A percentile compares a stretch with the other conserved stretches of the same genome.
Conservation (phyloP, 352 stramenopile genomes). For the Globisporangium alternatum region DNA sequence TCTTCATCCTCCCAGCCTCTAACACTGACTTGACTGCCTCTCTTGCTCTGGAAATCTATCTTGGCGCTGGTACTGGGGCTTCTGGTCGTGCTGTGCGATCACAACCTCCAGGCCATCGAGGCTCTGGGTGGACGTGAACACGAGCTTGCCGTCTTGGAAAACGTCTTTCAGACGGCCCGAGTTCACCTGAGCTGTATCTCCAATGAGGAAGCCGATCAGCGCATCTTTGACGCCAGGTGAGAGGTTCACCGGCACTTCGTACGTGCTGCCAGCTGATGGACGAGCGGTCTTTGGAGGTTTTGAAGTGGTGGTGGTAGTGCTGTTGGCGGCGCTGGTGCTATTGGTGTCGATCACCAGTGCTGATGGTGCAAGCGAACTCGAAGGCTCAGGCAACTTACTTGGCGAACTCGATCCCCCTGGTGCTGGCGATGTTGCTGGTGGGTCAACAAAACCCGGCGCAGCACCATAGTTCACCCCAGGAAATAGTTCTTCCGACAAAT, state of each 20-base stretch:
- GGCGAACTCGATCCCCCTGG: not conserved
- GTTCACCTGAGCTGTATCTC: not conserved
- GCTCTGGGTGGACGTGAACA: conserved; percentile 1
- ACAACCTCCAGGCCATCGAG: not conserved
- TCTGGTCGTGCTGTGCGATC: not conserved
- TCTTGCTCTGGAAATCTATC: not conserved
- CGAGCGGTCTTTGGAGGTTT: not conserved
- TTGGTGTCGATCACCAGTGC: not conserved
- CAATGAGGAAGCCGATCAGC: not conserved
- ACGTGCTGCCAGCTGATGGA: not conserved
- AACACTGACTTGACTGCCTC: not conserved
- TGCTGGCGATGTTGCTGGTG: not conserved
- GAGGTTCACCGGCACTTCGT: not conserved
- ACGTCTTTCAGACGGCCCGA: not conserved
- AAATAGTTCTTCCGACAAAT: not conserved
- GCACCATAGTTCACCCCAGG: not conserved
- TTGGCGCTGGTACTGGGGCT: not conserved
- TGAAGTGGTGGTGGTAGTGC: not conserved
- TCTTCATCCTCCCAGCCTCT: too few species aligned
- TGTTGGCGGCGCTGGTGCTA: not conserved
- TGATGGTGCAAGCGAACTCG: not conserved
- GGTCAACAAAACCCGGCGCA: not conserved
- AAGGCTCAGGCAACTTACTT: not conserved
- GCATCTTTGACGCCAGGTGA: not conserved
- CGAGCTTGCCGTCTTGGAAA: not conserved